Evolutionary conservation across 345 rosid species (phyloP), one percentile per base, ranked within the genome.

Genomic region (Brassica incana): DNA sequence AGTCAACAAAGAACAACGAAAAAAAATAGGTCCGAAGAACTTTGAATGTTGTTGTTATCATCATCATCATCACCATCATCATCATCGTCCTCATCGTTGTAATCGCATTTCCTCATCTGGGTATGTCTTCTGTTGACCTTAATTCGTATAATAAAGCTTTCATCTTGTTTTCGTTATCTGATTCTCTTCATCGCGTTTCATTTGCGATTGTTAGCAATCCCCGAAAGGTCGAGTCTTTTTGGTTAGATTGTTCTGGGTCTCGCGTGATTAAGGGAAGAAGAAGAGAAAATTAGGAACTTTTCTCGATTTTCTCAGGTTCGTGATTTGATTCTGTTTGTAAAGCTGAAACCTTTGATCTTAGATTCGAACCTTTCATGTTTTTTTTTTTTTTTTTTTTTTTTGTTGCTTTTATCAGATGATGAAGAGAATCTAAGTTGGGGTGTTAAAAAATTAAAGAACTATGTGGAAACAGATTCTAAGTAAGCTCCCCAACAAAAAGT

Each of bases 391-490:
- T 71, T 38, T 40, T 1, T 9, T 65, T 5, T 12, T 1, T 9
- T 65, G 2, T 12, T 5, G 8, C 2, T 33, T 52, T 76, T 15
- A 6, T 76, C 74, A 69, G 76, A 77, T 71, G 40, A 62, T 70
- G 70, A 77, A 16, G 50, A 74, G 79, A 69, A 80, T 70, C 79
- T 80, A 54, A 69, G 38, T 7, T 66, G 35, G 38, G 29, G 58
- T 76, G 66, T 71, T 76, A 54, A 77, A 76, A 76, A 71, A 16
- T 5, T 2, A 72, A 50, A 62, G 67, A 82, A 83, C 66, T 71
- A 92, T 94, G 98, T 76, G 93, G 82, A 92, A 87, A 74, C 93
- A 92, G 84, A 86, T 94, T 80, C 85, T 94, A 11, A 87, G 88
- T 58, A 92, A 90, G 91, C 90, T 94, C 80, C 98, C 98, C 0